Base-by-base conservation (phyloP, 352 stramenopile species). In the Phytophthora aleatoria region DNA sequence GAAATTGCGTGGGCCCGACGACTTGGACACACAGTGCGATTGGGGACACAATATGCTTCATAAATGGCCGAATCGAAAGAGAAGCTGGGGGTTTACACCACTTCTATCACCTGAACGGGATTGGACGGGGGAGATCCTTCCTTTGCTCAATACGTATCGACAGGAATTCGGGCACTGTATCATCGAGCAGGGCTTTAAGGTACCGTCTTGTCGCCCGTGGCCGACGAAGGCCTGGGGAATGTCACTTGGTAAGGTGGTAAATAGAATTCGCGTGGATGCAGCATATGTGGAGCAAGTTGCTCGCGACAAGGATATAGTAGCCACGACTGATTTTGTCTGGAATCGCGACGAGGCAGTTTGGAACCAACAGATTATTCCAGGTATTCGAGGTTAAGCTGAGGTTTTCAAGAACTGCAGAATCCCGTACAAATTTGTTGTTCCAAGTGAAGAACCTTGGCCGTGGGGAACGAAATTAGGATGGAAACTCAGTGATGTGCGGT, bases 121-220 rank as follows among this genome's bases (percentile, higher is more conserved):
- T 27, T 52, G 47, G 47, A 39, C 27, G 47, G 47, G 41, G 10
- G 41, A 52, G 15, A 42, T 52, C 10, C 26, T 52, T 38, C 47
- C 47, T 52, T 28, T 27, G 13, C 24, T 52, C 8, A 38, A 52
- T 13, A 31, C 26, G 13, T 31, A 52, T 52, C 28, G 6, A 36
- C 26, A 41, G 3, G 28, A 52, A 27, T 52, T 52, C 35, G 47
- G 27, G 7, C 45, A 51, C 26, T 51, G 45, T 36, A 13, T 51
- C 3, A 31, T 52, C 15, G 8, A 16, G 11, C 47, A 41, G 15
- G 5, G 3, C 20, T 20, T 20, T 20, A 20, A 20, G 20, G 20
- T 49, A 1, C 42, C 42, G 30, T 49, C 16, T 31, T 49, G 42
- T 20, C 20, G 30, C 13, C 47, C 47, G 27, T 52, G 47, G 47